Evolutionary conservation across 768 basidiomycete genomes (phyloP).

Genomic region (Phlebiopsis flavidoalba): DNA sequence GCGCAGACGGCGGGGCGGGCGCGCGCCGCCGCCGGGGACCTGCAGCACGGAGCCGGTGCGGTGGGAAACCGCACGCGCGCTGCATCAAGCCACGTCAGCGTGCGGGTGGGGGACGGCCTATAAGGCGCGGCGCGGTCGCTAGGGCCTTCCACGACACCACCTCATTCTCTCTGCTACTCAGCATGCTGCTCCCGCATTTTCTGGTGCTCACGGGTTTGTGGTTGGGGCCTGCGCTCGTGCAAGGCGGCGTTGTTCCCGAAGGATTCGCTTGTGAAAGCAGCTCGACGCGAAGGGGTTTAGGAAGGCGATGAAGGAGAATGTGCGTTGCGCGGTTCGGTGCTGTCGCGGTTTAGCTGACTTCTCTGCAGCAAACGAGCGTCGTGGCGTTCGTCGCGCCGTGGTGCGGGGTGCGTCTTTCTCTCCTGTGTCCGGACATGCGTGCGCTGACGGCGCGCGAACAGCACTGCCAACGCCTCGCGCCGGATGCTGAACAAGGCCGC

Average conservation of each 20-base stretch:
- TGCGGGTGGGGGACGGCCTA: constrained; percentile 9
- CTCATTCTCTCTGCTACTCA: constrained; percentile 3
- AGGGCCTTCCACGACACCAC: constrained; percentile 1
- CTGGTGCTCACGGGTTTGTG: constrained; percentile 28
- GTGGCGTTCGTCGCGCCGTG: constrained; percentile 95
- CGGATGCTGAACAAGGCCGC: constrained; percentile 86
- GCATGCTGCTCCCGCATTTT: constrained; percentile 29
- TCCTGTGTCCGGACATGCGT: no score
- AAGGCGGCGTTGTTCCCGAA: constrained; percentile 43
- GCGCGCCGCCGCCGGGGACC: constrained; percentile 10
- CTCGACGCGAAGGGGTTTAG: constrained; percentile 66
- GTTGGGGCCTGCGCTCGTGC: constrained; percentile 42
- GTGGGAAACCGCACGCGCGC: constrained; percentile 15
- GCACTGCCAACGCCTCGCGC: constrained; percentile 84
- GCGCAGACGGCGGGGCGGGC: not conserved
- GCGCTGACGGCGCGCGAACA: constrained; percentile 25
- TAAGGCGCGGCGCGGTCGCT: constrained; percentile 13
- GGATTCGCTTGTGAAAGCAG: constrained; percentile 57
- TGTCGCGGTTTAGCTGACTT: not conserved
- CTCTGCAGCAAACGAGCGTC: constrained; percentile 59
- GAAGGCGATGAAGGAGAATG: constrained; percentile 70
- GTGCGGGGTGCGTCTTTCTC: constrained; percentile 64
- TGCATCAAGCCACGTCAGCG: constrained; percentile 23
- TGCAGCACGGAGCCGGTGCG: constrained; percentile 15
- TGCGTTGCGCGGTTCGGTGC: constrained; percentile 32